Evolutionary conservation across 805 yeast species (phyloP), one percentile per base, ranked within the genome.

Genomic region (Pichia eremophila): DNA sequence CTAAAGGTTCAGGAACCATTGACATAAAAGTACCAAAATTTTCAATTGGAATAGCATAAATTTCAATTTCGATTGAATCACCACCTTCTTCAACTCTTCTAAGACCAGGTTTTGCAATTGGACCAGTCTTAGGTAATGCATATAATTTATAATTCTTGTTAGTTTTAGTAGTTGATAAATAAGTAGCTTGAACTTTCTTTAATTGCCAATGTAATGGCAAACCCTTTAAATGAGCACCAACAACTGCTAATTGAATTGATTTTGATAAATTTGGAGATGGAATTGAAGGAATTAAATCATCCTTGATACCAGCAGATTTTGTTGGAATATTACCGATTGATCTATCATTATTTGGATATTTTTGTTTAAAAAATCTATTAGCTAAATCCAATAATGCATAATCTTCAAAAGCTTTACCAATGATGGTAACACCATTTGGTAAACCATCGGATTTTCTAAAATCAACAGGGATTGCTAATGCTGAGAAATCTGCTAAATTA

Each of bases 181-280:
- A 78, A 2, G 78, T 66, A 31, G 98, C 98, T 57, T 81, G 78
- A 41, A 83, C 93, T 63, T 84, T 78, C 57, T 85, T 83, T 51
- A 91, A 73, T 70, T 91, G 99, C 96, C 97, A 90, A 66, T 91
- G 89, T 56, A 91, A 73, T 43, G 89, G 89, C 72, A 88, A 77
- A 1, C 96, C 96, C 47, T 79, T 72, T 55, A 93, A 73, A 62
- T 91, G 99, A 43, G 97, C 97, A 47, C 99, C 99, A 43, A 91
- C 98, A 36, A 93, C 99, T 1, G 97, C 97, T 49, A 91, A 68
- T 51, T 81, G 74, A 50, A 88, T 71, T 10, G 76, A 69, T 34
- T 66, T 53, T 1, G 71, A 63, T 28, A 67, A 56, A 40, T 66
- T 61, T 25, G 72, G 68, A 38, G 63, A 54, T n/a, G 85, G 85